Evolutionary conservation across 768 basidiomycete species (phyloP).

Genomic region (Trametes gibbosa): DNA sequence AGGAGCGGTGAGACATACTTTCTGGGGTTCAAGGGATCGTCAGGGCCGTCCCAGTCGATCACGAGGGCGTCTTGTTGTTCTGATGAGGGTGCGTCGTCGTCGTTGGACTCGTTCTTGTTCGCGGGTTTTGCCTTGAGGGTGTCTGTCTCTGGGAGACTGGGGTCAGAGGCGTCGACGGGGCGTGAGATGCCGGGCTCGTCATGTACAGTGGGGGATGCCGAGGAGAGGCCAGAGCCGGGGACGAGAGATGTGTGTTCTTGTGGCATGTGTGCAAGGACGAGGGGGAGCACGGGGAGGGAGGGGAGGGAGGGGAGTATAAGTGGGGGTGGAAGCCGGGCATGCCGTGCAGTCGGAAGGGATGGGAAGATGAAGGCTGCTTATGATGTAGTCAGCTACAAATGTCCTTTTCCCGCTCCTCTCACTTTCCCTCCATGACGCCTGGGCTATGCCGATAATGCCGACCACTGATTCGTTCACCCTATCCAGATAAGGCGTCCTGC

Average conservation of each 20-base stretch:
- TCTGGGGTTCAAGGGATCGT: conserved; percentile 35
- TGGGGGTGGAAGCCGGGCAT: not conserved
- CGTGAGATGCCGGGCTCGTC: conserved; percentile 9
- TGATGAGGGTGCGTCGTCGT: not conserved
- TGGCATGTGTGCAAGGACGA: not conserved
- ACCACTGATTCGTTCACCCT: no score
- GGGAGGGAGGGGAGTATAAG: not conserved
- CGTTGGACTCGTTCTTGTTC: not conserved
- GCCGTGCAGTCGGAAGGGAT: not conserved
- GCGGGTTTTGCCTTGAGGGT: not conserved
- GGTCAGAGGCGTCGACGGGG: conserved; percentile 5
- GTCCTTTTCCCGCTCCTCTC: no score
- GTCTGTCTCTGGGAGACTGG: not conserved
- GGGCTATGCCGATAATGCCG: no score
- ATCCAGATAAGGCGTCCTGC: no score
- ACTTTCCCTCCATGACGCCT: no score
- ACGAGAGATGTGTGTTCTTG: not conserved
- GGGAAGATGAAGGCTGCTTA: not conserved
- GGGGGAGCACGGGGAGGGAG: not conserved
- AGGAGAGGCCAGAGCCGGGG: conserved; percentile 1
- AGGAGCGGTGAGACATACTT: conserved; percentile 25
- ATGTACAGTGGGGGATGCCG: conserved; percentile 12
- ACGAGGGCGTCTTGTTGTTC: conserved; percentile 17
- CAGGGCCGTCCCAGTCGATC: conserved; percentile 36
- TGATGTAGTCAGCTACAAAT: not conserved